Conservation (phyloP, 345 rosid genomes). For the Eucalyptus brandiana region DNA sequence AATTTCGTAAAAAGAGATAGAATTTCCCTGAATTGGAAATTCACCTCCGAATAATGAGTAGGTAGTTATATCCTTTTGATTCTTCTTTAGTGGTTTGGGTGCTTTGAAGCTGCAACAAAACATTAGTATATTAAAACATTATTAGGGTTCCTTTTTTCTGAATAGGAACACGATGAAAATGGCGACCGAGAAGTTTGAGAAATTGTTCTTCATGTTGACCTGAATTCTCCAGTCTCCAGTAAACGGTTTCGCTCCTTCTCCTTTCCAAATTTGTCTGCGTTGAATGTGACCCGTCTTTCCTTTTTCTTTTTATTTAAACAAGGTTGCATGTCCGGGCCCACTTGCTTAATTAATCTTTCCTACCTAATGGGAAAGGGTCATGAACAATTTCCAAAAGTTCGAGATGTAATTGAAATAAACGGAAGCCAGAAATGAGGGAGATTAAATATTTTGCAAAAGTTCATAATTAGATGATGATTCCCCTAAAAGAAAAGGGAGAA, state of each 20-base stretch:
- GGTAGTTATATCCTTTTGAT: background rate
- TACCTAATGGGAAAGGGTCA: background rate
- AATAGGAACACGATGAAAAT: background rate
- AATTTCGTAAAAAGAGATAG: background rate
- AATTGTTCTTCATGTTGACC: background rate
- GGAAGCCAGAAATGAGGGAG: background rate
- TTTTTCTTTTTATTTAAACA: background rate
- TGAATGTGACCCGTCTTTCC: background rate
- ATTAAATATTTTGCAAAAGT: background rate
- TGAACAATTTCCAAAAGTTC: background rate
- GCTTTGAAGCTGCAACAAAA: background rate
- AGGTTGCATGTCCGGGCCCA: background rate
- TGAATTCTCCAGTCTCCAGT: background rate
- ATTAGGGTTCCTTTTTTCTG: background rate
- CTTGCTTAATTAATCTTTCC: background rate
- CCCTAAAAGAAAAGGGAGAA: background rate
- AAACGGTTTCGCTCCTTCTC: background rate
- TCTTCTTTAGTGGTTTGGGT: background rate
- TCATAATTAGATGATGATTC: background rate
- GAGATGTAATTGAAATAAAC: background rate
- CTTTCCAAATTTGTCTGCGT: background rate
- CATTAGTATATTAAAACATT: background rate
- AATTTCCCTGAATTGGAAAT: background rate
- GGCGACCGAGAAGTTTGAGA: background rate
- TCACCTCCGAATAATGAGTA: background rate